Evolutionary conservation across 441 rosid genomes (phyloP), one percentile per base, ranked within the genome.

Genomic region (Raphanus hybrid): DNA sequence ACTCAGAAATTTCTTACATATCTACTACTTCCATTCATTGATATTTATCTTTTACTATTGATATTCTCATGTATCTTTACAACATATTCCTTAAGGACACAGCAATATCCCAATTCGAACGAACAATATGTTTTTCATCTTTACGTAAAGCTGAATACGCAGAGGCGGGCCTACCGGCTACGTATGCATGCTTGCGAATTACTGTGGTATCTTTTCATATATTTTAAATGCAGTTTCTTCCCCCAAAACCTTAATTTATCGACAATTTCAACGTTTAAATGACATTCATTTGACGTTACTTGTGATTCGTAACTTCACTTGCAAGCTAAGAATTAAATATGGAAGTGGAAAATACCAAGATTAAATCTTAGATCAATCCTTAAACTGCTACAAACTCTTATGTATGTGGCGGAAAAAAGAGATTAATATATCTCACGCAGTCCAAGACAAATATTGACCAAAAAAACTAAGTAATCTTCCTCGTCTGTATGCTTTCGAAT

Each of bases 391-490:
- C 67, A 64, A 64, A 34, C 43, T 32, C 43, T 2, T 34, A 62
- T 2, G 20, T 34, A 55, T 55, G 61, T 12, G 23, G 43, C 66
- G n/a, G 20, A n/a, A 45, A 57, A 7, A 8, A 26, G 32, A 52
- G 16, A 48, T 27, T 27, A 71, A 60, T 14, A 4, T 29, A 55
- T 65, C 71, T 27, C 58, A 37, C 65, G 32, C 20, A 0, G 29
- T 16, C 20, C 71, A 55, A 65, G 55, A 64, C 20, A 50, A 52
- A 14, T 35, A 52, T 58, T 64, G 70, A 64, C 70, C 65, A 9
- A 74, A 55, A 45, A 43, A 59, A 23, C 48, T 67, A 16, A 8
- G 8, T 12, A 43, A 75, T 59, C 73, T 48, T 60, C 69, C 70
- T 73, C 63, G 55, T 54, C 11, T 35, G 16, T 34, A 48, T 48